Evolutionary conservation across 2,329 filamentous ascomycete genomes (phyloP).

Genomic region (Botrytis sinoallii): DNA sequence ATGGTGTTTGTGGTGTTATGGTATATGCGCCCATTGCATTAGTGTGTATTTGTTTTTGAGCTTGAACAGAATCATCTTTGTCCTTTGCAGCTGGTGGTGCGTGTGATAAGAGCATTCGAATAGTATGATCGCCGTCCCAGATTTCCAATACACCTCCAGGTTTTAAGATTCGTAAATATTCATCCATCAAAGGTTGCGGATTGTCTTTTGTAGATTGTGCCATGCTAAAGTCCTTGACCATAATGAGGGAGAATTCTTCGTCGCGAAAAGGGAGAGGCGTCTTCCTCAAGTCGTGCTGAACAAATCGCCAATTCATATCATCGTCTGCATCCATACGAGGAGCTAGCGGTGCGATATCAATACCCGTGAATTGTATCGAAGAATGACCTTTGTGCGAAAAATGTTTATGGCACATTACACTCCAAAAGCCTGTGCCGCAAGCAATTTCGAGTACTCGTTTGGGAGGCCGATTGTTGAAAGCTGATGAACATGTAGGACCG

Average conservation of each 20-base stretch:
- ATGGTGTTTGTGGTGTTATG: slow-evolving; percentile 77
- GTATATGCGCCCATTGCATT: slow-evolving; percentile 75
- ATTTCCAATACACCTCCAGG: slow-evolving; percentile 79
- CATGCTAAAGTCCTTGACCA: slow-evolving; percentile 79
- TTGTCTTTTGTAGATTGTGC: slow-evolving; percentile 52
- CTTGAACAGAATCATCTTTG: slow-evolving; percentile 43
- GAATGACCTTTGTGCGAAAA: slow-evolving; percentile 66
- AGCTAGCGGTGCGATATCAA: slow-evolving; percentile 76
- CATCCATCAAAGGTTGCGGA: slow-evolving; percentile 58
- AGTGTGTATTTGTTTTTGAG: slow-evolving; percentile 62
- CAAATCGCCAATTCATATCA: slow-evolving; percentile 83
- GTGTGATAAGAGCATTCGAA: slow-evolving; percentile 80
- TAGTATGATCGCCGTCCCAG: slow-evolving; percentile 84
- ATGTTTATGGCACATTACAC: slow-evolving; percentile 79
- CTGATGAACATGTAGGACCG: slow-evolving; percentile 71
- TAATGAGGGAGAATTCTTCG: slow-evolving; percentile 81
- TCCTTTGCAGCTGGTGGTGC: slow-evolving; percentile 48
- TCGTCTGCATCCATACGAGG: slow-evolving; percentile 59
- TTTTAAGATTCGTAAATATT: slow-evolving; percentile 72
- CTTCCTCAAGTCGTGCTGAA: slow-evolving; percentile 79
- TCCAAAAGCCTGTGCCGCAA: slow-evolving; percentile 89
- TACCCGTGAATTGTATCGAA: slow-evolving; percentile 73
- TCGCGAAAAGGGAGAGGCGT: slow-evolving; percentile 74
- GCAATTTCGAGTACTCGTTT: slow-evolving; percentile 78
- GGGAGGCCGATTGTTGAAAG: slow-evolving; percentile 64